A percentile compares a stretch with the other conserved stretches of the same genome.
These are phyloP conservation scores for Ceratorhiza oryzae-sativae DNA, from an alignment of 1,284 basidiomycete genomes.

Conservation along the genomic window DNA sequence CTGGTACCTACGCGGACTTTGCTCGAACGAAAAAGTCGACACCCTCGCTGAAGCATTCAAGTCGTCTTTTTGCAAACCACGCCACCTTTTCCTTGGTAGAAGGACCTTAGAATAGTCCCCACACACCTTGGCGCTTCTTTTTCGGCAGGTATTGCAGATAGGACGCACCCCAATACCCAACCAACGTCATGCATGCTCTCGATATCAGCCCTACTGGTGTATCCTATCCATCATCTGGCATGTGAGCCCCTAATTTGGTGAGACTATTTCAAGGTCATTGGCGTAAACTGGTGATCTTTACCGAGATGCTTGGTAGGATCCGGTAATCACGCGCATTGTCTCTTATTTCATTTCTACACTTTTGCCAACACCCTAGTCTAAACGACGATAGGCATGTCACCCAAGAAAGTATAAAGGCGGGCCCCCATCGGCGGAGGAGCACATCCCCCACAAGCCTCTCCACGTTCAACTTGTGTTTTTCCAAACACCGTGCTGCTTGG, in stretches of 20 bases:
- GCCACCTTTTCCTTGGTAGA: neutral
- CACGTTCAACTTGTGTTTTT: neutral
- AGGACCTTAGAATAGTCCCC: neutral
- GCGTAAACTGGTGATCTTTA: neutral
- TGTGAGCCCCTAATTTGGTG: neutral
- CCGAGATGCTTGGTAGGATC: conserved; percentile 1
- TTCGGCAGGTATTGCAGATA: neutral
- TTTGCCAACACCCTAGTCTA: neutral
- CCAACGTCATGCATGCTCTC: neutral
- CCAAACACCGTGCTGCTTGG: neutral
- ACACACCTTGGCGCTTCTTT: neutral
- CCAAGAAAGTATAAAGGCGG: neutral
- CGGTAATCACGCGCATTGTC: neutral
- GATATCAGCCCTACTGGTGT: neutral
- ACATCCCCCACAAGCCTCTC: neutral
- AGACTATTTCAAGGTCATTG: neutral
- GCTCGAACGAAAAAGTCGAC: neutral
- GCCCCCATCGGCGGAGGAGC: neutral
- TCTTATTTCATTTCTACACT: neutral
- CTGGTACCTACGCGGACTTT: neutral
- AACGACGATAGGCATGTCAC: neutral
- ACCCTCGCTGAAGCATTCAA: neutral
- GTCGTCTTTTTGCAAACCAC: neutral
- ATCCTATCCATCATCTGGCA: neutral
- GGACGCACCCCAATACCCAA: neutral